Evolutionary conservation across 1,284 basidiomycete species (phyloP), one percentile per base, ranked within the genome.

Genomic region (Ganoderma resinaceum): DNA sequence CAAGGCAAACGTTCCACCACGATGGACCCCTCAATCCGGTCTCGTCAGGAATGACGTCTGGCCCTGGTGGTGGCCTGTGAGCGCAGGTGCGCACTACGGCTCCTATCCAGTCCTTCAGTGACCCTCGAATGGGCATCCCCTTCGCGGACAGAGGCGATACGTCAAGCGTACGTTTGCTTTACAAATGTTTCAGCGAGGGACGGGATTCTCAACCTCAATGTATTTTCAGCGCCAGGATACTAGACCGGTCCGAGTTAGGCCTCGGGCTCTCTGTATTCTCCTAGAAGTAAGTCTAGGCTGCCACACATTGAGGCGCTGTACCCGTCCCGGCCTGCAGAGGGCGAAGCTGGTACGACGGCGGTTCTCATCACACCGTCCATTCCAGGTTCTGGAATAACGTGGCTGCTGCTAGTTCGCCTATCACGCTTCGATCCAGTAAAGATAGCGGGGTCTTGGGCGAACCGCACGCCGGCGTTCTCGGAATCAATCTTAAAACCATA

Each of bases 401-500:
- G 38, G 37, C 18, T 53, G 33, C 20, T 43, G 33, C 20, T 43
- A 38, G n/a, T 52, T 55, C 66, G 62, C 46, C 38, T 61, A 64
- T 61, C 62, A 61, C 20, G 58, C 66, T 67, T 67, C 66, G n/a
- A 64, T 31, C 31, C 59, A 49, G 37, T 40, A 63, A 23, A 63
- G 61, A 55, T 42, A 63, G 62, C 66, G 38, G 38, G 29, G n/a
- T 35, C 31, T 59, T 42, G 42, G 29, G 61, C 55, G 61, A 67
- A 33, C 57, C 57, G 35, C 55, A 63, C 43, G 66, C 57, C 66
- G 55, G 66, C 49, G 33, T 63, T 63, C 61, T 63, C 66, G 66
- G 66, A 26, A 52, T 23, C 57, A 67, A 67, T 67, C 66, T 63
- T 67, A 67, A 67, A 67, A 63, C 33, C 55, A 57, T 63, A 64